These are phyloP conservation scores for Podaxis sp. DNA, from an alignment of 768 basidiomycete species.

Conservation along the genomic window DNA sequence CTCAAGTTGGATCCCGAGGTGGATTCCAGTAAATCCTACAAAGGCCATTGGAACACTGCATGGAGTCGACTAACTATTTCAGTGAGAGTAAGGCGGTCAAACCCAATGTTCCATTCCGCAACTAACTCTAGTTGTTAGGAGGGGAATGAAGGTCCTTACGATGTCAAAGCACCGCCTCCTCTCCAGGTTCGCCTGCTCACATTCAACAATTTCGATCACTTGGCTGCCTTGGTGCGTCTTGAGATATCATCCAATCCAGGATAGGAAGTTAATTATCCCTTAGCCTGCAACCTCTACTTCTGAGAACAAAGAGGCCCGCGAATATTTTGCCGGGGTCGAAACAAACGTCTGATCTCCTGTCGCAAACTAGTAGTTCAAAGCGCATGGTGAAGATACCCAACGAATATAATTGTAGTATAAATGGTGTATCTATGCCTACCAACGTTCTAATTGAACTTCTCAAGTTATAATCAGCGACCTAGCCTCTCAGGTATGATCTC, in stretches of 20 bases:
- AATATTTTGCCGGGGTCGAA: conserved; percentile 3
- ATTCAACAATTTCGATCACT: conserved; percentile 8
- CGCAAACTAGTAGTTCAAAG: not conserved
- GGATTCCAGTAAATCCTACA: conserved; percentile 32
- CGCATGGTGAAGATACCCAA: not conserved
- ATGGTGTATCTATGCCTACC: not conserved
- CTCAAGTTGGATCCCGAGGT: conserved; percentile 50
- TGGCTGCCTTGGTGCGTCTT: conserved; percentile 4
- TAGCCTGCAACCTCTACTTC: not conserved
- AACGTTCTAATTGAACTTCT: too few species aligned
- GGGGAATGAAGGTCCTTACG: not conserved
- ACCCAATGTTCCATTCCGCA: too few species aligned
- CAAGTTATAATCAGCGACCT: too few species aligned
- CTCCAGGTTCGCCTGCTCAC: conserved; percentile 7
- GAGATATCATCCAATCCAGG: not conserved
- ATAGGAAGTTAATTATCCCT: not conserved
- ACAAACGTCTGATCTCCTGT: not conserved
- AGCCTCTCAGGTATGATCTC: too few species aligned
- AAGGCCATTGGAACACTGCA: conserved; percentile 68
- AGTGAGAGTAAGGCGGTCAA: conserved; percentile 36
- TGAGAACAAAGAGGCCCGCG: not conserved
- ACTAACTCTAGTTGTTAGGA: not conserved
- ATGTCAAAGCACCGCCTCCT: not conserved
- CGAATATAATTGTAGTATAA: not conserved
- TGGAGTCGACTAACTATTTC: conserved; percentile 60